phyloP scores from a whole-genome alignment of 768 basidiomycete genomes.

The Sarcomyxa edulis region DNA sequence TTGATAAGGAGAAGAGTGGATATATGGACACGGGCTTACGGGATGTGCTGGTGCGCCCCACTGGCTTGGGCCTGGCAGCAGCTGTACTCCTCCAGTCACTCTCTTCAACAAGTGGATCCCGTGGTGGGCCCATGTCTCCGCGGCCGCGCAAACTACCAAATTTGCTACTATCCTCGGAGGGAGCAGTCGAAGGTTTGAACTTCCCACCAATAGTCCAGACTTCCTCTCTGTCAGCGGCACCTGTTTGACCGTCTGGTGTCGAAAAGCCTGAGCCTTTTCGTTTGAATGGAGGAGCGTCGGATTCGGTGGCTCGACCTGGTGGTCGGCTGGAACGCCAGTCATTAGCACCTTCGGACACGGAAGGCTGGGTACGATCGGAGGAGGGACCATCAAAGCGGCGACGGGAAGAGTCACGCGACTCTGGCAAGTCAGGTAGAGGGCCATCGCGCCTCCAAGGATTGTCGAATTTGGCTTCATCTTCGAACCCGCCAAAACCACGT shows the following conservation, averaged over 20 bases:
- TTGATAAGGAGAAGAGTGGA: background rate
- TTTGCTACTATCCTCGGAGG: slow-evolving; percentile 32
- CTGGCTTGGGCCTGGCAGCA: slow-evolving; percentile 35
- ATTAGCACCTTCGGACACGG: slow-evolving; percentile 51
- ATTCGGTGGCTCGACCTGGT: slow-evolving; percentile 36
- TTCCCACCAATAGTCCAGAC: slow-evolving; percentile 72
- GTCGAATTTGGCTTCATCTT: slow-evolving; percentile 80
- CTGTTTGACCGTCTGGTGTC: slow-evolving; percentile 32
- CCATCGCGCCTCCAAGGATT: slow-evolving; percentile 84
- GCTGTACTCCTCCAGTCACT: slow-evolving; percentile 73
- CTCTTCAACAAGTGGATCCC: slow-evolving; percentile 46
- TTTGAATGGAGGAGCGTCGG: slow-evolving; percentile 40
- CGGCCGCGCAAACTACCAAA: slow-evolving; percentile 45
- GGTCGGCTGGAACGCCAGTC: slow-evolving; percentile 71
- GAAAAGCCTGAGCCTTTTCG: slow-evolving; percentile 58
- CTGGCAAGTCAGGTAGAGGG: slow-evolving; percentile 67
- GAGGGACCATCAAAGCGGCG: slow-evolving; percentile 61
- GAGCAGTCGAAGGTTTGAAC: slow-evolving; percentile 52
- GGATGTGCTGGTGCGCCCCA: slow-evolving; percentile 46
- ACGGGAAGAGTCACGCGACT: slow-evolving; percentile 58
- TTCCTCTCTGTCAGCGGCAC: slow-evolving; percentile 74
- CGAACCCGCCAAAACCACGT: slow-evolving; percentile 49
- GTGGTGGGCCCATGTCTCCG: slow-evolving; percentile 50
- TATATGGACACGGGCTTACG: slow-evolving; percentile 39
- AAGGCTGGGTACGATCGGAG: slow-evolving; percentile 34